A percentile compares a stretch with the other conserved stretches of the same genome.
Conservation (phyloP, 169 alveolate species). For the Eimeria acervulina region DNA sequence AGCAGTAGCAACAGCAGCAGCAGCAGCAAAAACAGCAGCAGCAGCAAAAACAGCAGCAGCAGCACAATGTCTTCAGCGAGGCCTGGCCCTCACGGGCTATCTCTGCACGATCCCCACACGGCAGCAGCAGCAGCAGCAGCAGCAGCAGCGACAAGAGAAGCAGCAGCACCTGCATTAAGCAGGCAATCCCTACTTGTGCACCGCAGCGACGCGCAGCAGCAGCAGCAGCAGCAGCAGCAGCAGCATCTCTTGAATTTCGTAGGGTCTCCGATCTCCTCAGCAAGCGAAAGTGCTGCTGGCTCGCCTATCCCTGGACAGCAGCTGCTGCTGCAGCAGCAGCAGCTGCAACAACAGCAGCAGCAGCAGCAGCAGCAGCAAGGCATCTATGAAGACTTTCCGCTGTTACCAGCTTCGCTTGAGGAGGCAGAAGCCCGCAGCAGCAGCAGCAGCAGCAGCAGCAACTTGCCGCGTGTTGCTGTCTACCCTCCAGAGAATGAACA, state of each 20-base stretch:
- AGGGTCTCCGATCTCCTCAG: constrained; percentile 27
- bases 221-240: constrained; percentile 5
- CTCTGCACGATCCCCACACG: background rate
- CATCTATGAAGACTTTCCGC: background rate
- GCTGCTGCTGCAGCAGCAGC: constrained; percentile 1
- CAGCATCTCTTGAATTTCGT: background rate
- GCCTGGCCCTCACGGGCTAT: background rate
- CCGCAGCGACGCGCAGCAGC: constrained; percentile 6
- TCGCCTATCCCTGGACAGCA: background rate
- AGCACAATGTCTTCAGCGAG: background rate
- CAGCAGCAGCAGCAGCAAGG: background rate
- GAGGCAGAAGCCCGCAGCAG: background rate
- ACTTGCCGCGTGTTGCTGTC: constrained; percentile 9
- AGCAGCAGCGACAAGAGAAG: background rate
- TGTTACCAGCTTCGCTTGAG: background rate
- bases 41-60: background rate
- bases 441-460: constrained; percentile 23
- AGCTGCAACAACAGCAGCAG: constrained; percentile 23
- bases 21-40: background rate
- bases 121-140: constrained; percentile 33
- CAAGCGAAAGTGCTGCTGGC: constrained; percentile 8
- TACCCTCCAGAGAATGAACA: background rate
- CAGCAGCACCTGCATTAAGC: background rate
- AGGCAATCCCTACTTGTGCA: background rate
- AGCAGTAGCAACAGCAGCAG: background rate